These are phyloP conservation scores for Diaporthe ampelina DNA, from an alignment of 2,329 filamentous ascomycete genomes.

Conservation along the genomic window DNA sequence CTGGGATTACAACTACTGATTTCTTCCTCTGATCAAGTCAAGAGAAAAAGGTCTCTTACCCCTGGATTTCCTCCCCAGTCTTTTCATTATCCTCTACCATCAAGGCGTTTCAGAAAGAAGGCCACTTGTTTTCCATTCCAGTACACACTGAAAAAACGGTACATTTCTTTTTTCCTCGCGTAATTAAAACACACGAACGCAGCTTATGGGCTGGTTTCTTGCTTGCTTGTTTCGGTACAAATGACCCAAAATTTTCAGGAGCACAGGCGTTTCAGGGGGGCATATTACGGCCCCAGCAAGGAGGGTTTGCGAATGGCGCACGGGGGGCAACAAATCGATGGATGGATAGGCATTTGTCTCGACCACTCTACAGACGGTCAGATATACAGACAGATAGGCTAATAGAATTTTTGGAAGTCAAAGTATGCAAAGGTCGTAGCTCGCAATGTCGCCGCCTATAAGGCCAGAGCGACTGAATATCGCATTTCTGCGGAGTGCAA, in stretches of 20 bases:
- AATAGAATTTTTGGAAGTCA: neutral
- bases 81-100: no score
- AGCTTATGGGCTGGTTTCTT: neutral
- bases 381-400: neutral
- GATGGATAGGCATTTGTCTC: neutral
- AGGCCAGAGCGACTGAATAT: no score
- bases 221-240: neutral
- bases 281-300: no score
- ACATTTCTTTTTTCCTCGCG: neutral
- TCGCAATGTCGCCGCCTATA: neutral
- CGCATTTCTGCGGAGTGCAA: neutral
- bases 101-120: neutral
- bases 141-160: neutral
- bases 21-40: neutral
- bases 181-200: neutral
- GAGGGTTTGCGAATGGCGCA: neutral
- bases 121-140: neutral
- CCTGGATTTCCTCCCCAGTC: neutral
- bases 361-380: neutral
- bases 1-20: neutral
- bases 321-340: neutral
- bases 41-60: neutral
- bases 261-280: constrained; percentile 21
- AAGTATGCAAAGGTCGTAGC: neutral
- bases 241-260: neutral